These are phyloP conservation scores for Phytopythium cucurbitacearum DNA, from an alignment of 352 stramenopile species.

Conservation along the genomic window DNA sequence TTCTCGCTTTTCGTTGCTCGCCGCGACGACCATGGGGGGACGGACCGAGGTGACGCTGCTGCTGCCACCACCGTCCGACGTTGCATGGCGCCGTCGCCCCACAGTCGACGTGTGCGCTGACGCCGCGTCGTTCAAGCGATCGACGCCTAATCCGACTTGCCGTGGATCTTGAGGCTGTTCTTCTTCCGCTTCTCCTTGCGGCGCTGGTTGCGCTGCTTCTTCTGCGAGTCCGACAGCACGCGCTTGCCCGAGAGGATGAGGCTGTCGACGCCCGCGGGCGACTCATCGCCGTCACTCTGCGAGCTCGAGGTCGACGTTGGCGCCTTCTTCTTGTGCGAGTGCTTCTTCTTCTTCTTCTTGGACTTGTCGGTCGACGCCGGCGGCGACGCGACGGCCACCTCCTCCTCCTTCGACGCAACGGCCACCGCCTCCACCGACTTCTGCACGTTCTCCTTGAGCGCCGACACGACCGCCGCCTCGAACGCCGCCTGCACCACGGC, in stretches of 20 bases:
- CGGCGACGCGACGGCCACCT: constrained; percentile 12
- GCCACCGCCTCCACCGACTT: constrained; percentile 8
- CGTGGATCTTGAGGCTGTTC: constrained; percentile 50
- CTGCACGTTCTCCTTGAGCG: constrained; percentile 25
- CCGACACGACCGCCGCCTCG: constrained; percentile 18
- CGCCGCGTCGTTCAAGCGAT: no score
- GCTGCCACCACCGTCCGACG: no score
- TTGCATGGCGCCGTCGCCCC: no score
- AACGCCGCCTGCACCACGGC: constrained; percentile 22
- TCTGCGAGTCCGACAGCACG: constrained; percentile 51
- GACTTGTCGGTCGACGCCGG: constrained; percentile 11
- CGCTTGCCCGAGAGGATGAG: constrained; percentile 16
- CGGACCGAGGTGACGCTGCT: no score
- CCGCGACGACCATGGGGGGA: no score
- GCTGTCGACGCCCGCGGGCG: constrained; percentile 24
- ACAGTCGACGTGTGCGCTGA: no score
- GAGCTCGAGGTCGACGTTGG: constrained; percentile 13
- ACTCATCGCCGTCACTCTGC: constrained; percentile 27
- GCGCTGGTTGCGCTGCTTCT: constrained; percentile 61
- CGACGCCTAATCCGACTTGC: neutral
- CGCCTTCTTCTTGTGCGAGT: constrained; percentile 19
- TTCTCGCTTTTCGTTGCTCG: no score
- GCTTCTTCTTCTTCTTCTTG: constrained; percentile 36
- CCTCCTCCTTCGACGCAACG: constrained; percentile 13
- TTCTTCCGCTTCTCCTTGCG: constrained; percentile 81